Conservation (phyloP, 2,329 filamentous ascomycete genomes). For the Penicillium hordei region DNA sequence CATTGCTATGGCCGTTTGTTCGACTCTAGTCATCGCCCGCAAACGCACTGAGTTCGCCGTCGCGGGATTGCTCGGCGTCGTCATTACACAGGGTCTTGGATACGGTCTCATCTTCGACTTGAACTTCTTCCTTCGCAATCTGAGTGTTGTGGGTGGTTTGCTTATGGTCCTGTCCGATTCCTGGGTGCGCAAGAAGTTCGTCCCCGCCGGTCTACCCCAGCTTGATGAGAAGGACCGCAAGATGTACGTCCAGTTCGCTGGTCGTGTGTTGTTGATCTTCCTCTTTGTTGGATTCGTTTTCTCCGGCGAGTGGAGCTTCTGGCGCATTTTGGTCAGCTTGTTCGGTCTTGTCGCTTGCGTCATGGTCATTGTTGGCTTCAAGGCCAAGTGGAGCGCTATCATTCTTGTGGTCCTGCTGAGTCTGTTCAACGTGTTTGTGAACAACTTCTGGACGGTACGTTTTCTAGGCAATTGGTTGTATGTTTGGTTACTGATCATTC, state of each 20-base stretch:
- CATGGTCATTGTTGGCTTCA: conserved; percentile 99
- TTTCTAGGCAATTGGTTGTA: neutral
- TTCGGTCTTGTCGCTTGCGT: conserved; percentile 88
- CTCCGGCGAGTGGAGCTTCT: conserved; percentile 87
- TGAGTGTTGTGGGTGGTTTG: conserved; percentile 94
- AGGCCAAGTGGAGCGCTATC: conserved; percentile 97
- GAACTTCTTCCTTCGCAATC: conserved; percentile 99
- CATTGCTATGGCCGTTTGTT: conserved; percentile 79
- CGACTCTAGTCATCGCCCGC: conserved; percentile 81
- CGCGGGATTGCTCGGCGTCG: conserved; percentile 82
- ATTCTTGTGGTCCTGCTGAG: conserved; percentile 93
- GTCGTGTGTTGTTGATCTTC: conserved; percentile 93
- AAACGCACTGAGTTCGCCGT: conserved; percentile 94
- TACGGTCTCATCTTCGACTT: conserved; percentile 98
- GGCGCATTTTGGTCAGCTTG: conserved; percentile 79
- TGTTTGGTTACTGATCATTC: conserved; percentile 17
- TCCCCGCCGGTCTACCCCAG: conserved; percentile 87
- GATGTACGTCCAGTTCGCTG: conserved; percentile 99
- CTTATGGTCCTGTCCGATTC: conserved; percentile 98
- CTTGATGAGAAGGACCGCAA: conserved; percentile 99
- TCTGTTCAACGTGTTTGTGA: conserved; percentile 94
- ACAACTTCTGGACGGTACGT: conserved; percentile 99
- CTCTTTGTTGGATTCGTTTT: conserved; percentile 96
- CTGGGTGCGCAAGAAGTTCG: conserved; percentile 96
- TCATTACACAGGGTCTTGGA: conserved; percentile 88